Conservation (phyloP, 768 basidiomycete genomes). For the Tylopilus vinaceipallidus region DNA sequence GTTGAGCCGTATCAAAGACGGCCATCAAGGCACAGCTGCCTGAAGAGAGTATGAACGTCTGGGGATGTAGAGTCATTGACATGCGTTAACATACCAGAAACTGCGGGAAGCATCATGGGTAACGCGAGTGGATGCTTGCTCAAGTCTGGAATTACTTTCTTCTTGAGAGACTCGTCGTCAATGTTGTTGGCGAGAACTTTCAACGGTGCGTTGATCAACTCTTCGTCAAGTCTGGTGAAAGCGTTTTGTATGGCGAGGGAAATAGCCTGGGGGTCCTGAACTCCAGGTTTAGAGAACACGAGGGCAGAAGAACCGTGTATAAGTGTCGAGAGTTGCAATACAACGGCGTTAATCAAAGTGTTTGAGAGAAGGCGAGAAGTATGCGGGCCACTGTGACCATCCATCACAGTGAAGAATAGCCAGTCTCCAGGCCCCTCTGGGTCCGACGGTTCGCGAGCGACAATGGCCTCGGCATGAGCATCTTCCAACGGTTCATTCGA, state of each 20-base stretch:
- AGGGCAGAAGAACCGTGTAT: slow-evolving; percentile 35
- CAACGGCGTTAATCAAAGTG: slow-evolving; percentile 80
- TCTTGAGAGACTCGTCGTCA: slow-evolving; percentile 48
- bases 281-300: slow-evolving; percentile 35
- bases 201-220: slow-evolving; percentile 77
- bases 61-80: background rate
- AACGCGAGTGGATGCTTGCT: slow-evolving; percentile 69
- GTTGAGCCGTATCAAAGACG: slow-evolving; percentile 79
- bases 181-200: slow-evolving; percentile 62
- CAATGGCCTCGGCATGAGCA: slow-evolving; percentile 67
- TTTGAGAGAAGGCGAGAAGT: slow-evolving; percentile 84
- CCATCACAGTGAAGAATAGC: slow-evolving; percentile 87
- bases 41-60: slow-evolving; percentile 23
- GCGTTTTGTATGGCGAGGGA: slow-evolving; percentile 71
- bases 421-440: slow-evolving; percentile 64
- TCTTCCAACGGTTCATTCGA: slow-evolving; percentile 95
- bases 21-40: slow-evolving; percentile 93
- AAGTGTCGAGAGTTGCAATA: slow-evolving; percentile 66
- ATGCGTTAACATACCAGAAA: slow-evolving; percentile 53
- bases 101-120: slow-evolving; percentile 75
- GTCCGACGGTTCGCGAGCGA: slow-evolving; percentile 61
- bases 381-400: slow-evolving; percentile 82
- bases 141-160: slow-evolving; percentile 57
- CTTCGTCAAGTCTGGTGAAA: slow-evolving; percentile 80
- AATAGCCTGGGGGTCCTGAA: slow-evolving; percentile 51